Conservation (phyloP, 108 stramenopile species). For the Pseudonitzschia delicatissima region DNA sequence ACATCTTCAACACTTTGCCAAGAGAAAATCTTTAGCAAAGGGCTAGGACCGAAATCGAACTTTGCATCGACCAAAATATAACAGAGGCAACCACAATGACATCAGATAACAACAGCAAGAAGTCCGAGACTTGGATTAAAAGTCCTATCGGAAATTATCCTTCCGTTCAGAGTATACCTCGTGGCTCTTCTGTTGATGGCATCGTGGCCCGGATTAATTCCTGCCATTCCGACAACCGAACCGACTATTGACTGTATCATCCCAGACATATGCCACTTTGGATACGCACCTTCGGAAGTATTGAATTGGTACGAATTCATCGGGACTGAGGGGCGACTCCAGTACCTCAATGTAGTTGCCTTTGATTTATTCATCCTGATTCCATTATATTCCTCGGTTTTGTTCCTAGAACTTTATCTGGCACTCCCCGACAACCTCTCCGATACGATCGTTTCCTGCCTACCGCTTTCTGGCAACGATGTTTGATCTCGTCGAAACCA, state of each 20-base stretch:
- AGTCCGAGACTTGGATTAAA: no score
- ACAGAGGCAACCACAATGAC: no score
- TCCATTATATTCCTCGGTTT: neutral
- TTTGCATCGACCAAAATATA: no score
- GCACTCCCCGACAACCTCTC: neutral
- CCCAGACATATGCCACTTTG: neutral
- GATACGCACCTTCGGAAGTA: neutral
- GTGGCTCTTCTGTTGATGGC: no score
- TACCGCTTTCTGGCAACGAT: neutral
- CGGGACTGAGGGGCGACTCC: neutral
- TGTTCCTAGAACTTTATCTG: neutral
- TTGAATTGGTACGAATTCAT: neutral
- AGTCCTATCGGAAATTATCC: no score
- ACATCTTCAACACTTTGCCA: no score
- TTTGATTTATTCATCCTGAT: neutral
- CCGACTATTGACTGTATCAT: neutral
- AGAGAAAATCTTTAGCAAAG: no score
- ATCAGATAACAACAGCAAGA: no score
- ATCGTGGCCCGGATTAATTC: no score
- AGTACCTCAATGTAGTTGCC: neutral
- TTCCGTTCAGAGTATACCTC: no score
- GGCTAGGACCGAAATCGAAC: no score
- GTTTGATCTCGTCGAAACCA: neutral
- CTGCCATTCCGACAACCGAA: no score
- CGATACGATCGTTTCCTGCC: neutral